phyloP scores from a whole-genome alignment of 805 yeast genomes.

The Myxozyma sirexii region DNA sequence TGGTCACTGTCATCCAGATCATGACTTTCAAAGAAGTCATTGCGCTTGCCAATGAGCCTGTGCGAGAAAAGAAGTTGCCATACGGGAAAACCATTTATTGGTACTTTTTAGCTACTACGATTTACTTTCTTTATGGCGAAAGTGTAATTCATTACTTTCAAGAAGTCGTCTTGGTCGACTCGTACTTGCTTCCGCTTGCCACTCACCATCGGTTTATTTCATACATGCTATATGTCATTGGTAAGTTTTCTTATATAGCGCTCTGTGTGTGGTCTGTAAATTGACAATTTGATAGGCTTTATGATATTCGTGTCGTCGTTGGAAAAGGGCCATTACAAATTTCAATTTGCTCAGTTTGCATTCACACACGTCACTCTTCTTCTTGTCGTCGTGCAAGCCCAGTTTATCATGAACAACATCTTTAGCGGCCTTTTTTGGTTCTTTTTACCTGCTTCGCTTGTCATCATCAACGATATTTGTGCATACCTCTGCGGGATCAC shows the following conservation, averaged over 20 bases:
- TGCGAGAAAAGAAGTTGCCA: constrained; percentile 79
- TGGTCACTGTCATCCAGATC: constrained; percentile 74
- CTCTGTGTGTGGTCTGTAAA: too few species aligned
- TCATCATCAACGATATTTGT: constrained; percentile 91
- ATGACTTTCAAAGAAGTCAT: constrained; percentile 91
- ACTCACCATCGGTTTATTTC: constrained; percentile 81
- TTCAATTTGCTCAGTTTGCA: constrained; percentile 92
- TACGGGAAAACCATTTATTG: constrained; percentile 42
- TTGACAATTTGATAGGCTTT: constrained; percentile 65
- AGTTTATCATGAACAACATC: constrained; percentile 85
- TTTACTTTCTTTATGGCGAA: constrained; percentile 88
- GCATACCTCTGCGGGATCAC: constrained; percentile 97
- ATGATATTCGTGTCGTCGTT: constrained; percentile 86
- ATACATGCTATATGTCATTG: constrained; percentile 65
- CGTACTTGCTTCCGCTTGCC: constrained; percentile 60
- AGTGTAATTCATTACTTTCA: constrained; percentile 70
- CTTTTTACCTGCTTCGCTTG: constrained; percentile 85
- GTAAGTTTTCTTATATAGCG: constrained; percentile 15
- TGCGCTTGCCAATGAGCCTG: constrained; percentile 78
- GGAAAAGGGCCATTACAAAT: constrained; percentile 83
- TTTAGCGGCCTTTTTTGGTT: constrained; percentile 94
- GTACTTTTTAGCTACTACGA: constrained; percentile 71
- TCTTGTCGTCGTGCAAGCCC: constrained; percentile 90
- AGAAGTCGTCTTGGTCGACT: constrained; percentile 55
- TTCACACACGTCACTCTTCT: constrained; percentile 91